Evolutionary conservation across 225 moss, liverwort and hornwort genomes (phyloP).

Genomic region (Takakia lepidozioides): DNA sequence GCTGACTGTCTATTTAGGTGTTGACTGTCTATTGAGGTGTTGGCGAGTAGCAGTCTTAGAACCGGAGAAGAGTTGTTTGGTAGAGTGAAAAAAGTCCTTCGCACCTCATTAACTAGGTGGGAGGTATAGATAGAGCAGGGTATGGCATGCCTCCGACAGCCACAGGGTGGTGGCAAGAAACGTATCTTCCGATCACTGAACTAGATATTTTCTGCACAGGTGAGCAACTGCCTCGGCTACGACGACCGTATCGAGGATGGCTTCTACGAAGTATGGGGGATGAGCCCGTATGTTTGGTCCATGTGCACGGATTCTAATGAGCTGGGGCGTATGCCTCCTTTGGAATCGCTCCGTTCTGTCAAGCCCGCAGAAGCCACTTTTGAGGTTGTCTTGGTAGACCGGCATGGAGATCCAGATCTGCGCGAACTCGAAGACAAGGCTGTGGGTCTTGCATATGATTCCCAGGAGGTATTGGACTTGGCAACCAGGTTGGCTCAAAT

Average conservation of each 20-base stretch:
- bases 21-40: no score
- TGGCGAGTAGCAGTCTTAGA: no score
- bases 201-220: no score
- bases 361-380: conserved; percentile 37
- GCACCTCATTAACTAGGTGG: no score
- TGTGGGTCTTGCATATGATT: conserved; percentile 77
- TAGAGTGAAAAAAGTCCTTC: no score
- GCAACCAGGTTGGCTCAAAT: conserved; percentile 82
- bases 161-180: no score
- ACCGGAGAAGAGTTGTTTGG: no score
- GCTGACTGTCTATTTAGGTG: no score
- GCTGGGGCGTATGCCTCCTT: conserved; percentile 88
- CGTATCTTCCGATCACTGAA: no score
- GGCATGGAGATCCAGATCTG: conserved; percentile 63
- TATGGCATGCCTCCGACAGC: no score
- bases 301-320: conserved; percentile 98
- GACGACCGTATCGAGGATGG: conserved; percentile 97
- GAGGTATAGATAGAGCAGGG: no score
- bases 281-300: conserved; percentile 96
- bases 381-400: conserved; percentile 62
- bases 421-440: conserved; percentile 85
- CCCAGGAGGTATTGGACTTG: conserved; percentile 75
- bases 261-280: conserved; percentile 95
- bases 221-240: conserved; percentile 78
- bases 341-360: conserved; percentile 57